These are phyloP conservation scores for Prinsepia uniflora DNA, from an alignment of 306 rosid species.

Conservation along the genomic window DNA sequence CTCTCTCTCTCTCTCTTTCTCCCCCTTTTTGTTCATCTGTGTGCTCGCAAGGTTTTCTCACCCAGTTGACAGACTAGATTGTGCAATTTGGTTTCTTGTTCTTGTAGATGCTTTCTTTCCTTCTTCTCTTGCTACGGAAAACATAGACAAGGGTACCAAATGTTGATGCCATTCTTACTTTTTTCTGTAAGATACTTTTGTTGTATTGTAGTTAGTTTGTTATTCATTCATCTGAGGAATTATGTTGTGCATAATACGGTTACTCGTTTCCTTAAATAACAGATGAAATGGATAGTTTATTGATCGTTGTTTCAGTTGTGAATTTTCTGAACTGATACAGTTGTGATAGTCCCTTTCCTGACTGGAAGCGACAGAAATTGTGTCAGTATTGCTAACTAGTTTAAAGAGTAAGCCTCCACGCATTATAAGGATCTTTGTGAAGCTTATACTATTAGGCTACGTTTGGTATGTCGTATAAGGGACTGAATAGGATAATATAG, in stretches of 20 bases:
- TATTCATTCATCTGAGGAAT: not conserved
- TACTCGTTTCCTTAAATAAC: not conserved
- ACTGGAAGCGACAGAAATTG: not conserved
- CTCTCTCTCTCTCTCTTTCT: not conserved
- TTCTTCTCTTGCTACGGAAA: not conserved
- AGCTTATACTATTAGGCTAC: not conserved
- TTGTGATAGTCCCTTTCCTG: too few relatives aligned
- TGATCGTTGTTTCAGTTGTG: too few relatives aligned
- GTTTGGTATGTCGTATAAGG: too few relatives aligned
- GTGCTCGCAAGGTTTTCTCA: not conserved
- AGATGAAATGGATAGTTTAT: too few relatives aligned
- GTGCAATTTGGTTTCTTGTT: too few relatives aligned
- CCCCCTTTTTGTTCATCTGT: not conserved
- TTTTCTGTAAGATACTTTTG: not conserved
- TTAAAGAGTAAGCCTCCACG: not conserved
- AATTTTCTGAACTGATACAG: too few relatives aligned
- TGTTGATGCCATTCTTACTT: not conserved
- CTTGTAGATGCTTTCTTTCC: not conserved
- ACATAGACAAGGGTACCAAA: not conserved
- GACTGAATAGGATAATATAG: too few relatives aligned
- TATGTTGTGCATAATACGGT: too few relatives aligned
- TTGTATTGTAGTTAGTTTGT: not conserved
- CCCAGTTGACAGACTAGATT: too few relatives aligned
- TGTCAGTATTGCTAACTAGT: not conserved
- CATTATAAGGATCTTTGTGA: not conserved